Evolutionary conservation across 441 rosid genomes (phyloP).

Genomic region (Raphanus hybrid): DNA sequence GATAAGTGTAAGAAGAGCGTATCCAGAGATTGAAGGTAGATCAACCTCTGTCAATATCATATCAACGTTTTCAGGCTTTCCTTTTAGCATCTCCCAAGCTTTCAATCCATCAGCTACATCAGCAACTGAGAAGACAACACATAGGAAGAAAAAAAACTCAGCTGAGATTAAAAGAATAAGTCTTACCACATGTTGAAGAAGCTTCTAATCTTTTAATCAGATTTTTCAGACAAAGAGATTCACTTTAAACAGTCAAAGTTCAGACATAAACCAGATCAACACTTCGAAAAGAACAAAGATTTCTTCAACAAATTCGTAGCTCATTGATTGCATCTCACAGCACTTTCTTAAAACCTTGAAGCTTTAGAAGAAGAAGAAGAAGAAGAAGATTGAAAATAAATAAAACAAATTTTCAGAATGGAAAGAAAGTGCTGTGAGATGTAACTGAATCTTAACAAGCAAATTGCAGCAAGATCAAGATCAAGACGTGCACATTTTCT

Average conservation of each 20-base stretch:
- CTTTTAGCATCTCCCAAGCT: constrained; percentile 92
- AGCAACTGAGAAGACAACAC: constrained; percentile 55
- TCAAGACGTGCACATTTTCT: too few relatives aligned
- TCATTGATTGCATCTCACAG: constrained; percentile 40
- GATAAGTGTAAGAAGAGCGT: constrained; percentile 78
- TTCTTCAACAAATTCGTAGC: constrained; percentile 45
- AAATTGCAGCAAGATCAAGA: too few relatives aligned
- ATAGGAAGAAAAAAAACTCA: neutral
- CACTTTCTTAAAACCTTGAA: neutral
- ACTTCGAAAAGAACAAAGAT: neutral
- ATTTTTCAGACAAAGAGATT: neutral
- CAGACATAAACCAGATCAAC: neutral
- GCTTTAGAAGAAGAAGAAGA: neutral
- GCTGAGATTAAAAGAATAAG: neutral
- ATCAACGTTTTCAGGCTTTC: constrained; percentile 63
- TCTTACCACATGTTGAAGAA: neutral
- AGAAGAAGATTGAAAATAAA: neutral
- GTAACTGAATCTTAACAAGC: too few relatives aligned
- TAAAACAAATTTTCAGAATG: too few relatives aligned
- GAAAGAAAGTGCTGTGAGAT: neutral
- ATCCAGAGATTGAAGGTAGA: constrained; percentile 90
- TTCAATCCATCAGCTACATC: constrained; percentile 85
- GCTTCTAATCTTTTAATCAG: neutral
- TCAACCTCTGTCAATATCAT: constrained; percentile 89
- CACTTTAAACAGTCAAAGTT: neutral